Percentiles rank a stretch among this genome's conserved stretches.
These are phyloP conservation scores for Ustilaginoidea virens DNA, from an alignment of 2,329 filamentous ascomycete genomes.

Conservation along the genomic window DNA sequence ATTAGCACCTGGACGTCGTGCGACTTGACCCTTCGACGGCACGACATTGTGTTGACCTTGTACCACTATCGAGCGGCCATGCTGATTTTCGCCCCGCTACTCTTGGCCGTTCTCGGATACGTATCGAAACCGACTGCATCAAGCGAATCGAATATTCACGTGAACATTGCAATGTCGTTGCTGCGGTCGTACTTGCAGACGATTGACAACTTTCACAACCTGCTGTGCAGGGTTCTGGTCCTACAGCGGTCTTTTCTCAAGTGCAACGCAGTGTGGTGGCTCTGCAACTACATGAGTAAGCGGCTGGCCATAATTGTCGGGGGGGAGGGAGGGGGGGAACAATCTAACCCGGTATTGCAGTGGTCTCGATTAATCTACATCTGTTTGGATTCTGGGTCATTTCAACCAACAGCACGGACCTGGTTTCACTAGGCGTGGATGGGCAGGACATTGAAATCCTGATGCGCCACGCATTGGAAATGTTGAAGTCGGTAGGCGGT, in stretches of 20 bases:
- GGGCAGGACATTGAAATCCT: conserved; percentile 6
- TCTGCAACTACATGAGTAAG: conserved; percentile 16
- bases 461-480: conserved; percentile 6
- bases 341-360: too few relatives aligned
- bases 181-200: conserved; percentile 9
- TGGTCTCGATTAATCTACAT: conserved; percentile 13
- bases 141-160: conserved; percentile 4
- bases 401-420: conserved; percentile 4
- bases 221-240: conserved; percentile 8
- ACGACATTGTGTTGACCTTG: conserved; percentile 6
- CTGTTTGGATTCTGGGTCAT: conserved; percentile 13
- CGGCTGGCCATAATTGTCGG: too few relatives aligned
- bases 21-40: conserved; percentile 4
- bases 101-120: conserved; percentile 9
- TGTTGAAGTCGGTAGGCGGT: conserved; percentile 7
- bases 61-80: conserved; percentile 5
- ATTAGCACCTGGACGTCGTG: conserved; percentile 3
- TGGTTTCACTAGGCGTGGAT: conserved; percentile 4
- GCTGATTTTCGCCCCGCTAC: conserved; percentile 4
- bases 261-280: conserved; percentile 15
- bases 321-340: too few relatives aligned
- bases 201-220: conserved; percentile 8
- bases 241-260: conserved; percentile 10
- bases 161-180: conserved; percentile 8
- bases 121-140: conserved; percentile 5